These are phyloP conservation scores for Diaporthe aspalathi DNA, from an alignment of 2,329 filamentous ascomycete genomes.

Conservation along the genomic window DNA sequence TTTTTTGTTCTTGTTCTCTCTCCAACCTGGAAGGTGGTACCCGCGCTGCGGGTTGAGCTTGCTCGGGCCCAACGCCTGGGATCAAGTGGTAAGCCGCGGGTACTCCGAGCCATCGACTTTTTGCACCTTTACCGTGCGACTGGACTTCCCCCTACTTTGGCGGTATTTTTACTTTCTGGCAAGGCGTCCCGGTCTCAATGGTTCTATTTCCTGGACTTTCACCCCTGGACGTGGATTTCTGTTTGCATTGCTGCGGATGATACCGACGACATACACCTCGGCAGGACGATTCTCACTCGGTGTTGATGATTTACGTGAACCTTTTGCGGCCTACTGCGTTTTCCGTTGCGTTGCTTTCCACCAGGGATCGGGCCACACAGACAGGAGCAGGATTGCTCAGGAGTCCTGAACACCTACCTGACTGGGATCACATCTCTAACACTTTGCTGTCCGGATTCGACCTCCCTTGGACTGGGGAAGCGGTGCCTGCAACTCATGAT, in stretches of 20 bases:
- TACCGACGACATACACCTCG: conserved; percentile 25
- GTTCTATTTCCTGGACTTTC: conserved; percentile 24
- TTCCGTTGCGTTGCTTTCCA: conserved; percentile 27
- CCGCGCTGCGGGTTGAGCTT: conserved; percentile 29
- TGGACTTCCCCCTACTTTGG: conserved; percentile 23
- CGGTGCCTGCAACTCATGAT: conserved; percentile 6
- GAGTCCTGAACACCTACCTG: not conserved
- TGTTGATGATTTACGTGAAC: conserved; percentile 33
- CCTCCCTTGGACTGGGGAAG: conserved; percentile 40
- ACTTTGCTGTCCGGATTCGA: conserved; percentile 56
- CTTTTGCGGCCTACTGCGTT: conserved; percentile 18
- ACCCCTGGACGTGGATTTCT: conserved; percentile 36
- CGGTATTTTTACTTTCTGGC: conserved; percentile 30
- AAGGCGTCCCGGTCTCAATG: conserved; percentile 31
- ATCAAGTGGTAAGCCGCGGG: conserved; percentile 2
- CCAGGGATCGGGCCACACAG: conserved; percentile 45
- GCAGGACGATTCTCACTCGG: conserved; percentile 7
- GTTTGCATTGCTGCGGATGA: conserved; percentile 32
- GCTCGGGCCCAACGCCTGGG: conserved; percentile 14
- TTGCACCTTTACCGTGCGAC: conserved; percentile 27
- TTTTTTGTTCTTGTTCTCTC: conserved; percentile 14
- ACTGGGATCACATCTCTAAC: conserved; percentile 40
- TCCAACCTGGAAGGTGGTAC: conserved; percentile 35
- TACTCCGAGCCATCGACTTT: conserved; percentile 30
- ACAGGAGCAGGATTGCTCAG: conserved; percentile 46